Base-by-base conservation (phyloP, 192 early-diverging fungal species). In the Podila epigama region DNA sequence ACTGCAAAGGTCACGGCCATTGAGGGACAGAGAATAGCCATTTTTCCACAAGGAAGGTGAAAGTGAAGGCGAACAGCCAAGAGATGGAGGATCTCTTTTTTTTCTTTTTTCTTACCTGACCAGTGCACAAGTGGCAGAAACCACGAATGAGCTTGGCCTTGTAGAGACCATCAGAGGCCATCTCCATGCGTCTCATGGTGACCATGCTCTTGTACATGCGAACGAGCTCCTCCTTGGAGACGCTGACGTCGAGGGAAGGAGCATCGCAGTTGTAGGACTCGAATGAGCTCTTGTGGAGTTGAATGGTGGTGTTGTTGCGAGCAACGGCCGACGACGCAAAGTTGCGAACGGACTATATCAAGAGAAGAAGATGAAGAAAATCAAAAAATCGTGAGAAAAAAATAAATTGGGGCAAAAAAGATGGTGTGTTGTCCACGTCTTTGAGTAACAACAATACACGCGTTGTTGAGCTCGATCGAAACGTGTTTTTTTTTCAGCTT, bases 41-140 rank as follows among this genome's bases (percentile, higher is more conserved):
- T n/a, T n/a, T n/a, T n/a, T n/a, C n/a, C n/a, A n/a, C n/a, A n/a
- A n/a, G n/a, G n/a, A n/a, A n/a, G n/a, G n/a, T n/a, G n/a, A n/a
- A n/a, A n/a, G n/a, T n/a, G n/a, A n/a, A n/a, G n/a, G n/a, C n/a
- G n/a, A n/a, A n/a, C n/a, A n/a, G n/a, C n/a, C n/a, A n/a, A n/a
- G n/a, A n/a, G n/a, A n/a, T n/a, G n/a, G n/a, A n/a, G n/a, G n/a
- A n/a, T n/a, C n/a, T n/a, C 15, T 48, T 22, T 18, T 48, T 48
- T 5, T 39, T 39, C 7, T 39, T 39, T 2, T 41, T 54, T 31
- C 37, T 81, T 82, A 92, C 93, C 88, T 99, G 95, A 58, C 96
- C 96, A 63, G 91, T 98, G 79, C 95, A 97, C 87, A 98, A 85
- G 83, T 99, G 97, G 85, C 96, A 97, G 92, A 99, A 99, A 62